Conservation (phyloP, 495 filamentous ascomycete species). For the Apiosordaria backusii region DNA sequence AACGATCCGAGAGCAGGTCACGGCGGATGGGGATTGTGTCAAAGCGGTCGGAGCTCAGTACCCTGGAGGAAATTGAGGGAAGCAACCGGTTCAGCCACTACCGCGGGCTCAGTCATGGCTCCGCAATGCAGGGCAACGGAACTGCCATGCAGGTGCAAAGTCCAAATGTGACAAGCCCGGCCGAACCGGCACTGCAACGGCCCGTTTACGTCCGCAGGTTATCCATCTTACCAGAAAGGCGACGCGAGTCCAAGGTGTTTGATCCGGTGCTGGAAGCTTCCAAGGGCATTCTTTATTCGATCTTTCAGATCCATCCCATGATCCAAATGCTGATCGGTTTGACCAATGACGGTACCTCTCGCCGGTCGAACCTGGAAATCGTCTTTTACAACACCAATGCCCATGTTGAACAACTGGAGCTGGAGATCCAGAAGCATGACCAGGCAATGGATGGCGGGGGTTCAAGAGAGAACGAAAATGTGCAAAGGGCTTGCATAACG, state of each 20-base stretch:
- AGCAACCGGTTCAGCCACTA: conserved; percentile 74
- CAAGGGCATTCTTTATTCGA: conserved; percentile 81
- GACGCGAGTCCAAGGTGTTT: conserved; percentile 54
- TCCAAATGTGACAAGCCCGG: conserved; percentile 56
- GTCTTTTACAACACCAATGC: conserved; percentile 73
- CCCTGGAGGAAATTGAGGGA: conserved; percentile 67
- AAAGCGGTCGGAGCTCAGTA: conserved; percentile 68
- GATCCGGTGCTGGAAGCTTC: conserved; percentile 73
- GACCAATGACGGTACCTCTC: conserved; percentile 61
- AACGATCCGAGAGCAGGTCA: conserved; percentile 52
- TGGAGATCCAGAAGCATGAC: conserved; percentile 65
- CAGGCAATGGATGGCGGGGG: conserved; percentile 49
- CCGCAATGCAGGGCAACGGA: conserved; percentile 60
- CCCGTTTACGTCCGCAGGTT: conserved; percentile 67
- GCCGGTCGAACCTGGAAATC: conserved; percentile 69
- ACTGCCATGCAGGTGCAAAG: conserved; percentile 38
- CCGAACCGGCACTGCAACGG: conserved; percentile 51
- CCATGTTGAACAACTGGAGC: conserved; percentile 70
- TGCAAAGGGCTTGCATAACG: conserved; percentile 60
- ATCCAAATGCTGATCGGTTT: conserved; percentile 69
- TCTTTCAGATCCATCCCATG: conserved; percentile 75
- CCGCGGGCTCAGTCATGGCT: conserved; percentile 76
- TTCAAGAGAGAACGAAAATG: conserved; percentile 60
- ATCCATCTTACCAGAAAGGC: conserved; percentile 79
- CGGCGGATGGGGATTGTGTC: conserved; percentile 82